These are phyloP conservation scores for Cryptosporidium tyzzeri DNA, from an alignment of 169 alveolate genomes.

Conservation along the genomic window DNA sequence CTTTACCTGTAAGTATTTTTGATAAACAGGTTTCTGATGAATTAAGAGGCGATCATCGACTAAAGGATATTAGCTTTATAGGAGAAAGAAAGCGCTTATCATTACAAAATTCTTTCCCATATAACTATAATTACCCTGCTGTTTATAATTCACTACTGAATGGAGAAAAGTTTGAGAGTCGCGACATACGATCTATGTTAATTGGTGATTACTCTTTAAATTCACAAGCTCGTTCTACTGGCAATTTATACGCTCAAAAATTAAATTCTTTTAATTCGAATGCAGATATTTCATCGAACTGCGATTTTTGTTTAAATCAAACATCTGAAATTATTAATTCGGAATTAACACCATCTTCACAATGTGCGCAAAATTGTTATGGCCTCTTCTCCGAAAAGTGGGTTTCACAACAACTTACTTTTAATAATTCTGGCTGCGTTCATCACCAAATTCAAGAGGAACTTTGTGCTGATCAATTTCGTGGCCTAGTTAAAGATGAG, in stretches of 20 bases:
- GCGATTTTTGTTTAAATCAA: not conserved
- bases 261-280: not conserved
- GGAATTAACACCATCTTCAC: not conserved
- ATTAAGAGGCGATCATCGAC: not conserved
- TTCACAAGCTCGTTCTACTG: not conserved
- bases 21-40: conserved; percentile 15
- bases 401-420: not conserved
- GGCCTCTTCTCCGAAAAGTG: not conserved
- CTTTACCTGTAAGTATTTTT: conserved; percentile 24
- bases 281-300: not conserved
- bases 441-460: not conserved
- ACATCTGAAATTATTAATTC: not conserved
- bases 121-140: not conserved
- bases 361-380: not conserved
- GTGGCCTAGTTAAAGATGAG: not conserved
- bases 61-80: not conserved
- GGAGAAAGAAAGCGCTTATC: not conserved
- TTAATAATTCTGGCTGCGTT: not conserved
- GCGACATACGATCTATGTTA: not conserved
- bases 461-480: not conserved
- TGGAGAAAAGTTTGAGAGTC: not conserved
- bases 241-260: not conserved
- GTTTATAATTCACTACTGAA: not conserved
- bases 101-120: not conserved
- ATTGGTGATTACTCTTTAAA: not conserved